Evolutionary conservation across 805 yeast species (phyloP), one percentile per base, ranked within the genome.

Genomic region (Candida palmyrensis): DNA sequence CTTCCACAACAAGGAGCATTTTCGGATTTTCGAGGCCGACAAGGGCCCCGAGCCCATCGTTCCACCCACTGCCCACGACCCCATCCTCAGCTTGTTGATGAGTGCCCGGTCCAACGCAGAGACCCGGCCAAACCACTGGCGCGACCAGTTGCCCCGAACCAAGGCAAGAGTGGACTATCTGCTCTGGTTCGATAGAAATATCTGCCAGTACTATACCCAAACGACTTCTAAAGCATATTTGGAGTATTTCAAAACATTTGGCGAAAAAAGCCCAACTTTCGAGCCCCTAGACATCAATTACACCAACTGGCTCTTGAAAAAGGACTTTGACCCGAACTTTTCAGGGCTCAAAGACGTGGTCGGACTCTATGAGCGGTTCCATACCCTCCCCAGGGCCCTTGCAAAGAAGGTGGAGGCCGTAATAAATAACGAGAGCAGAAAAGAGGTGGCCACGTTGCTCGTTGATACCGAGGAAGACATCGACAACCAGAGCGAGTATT

Each of bases 141-240:
- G n/a, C n/a, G n/a, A n/a, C n/a, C n/a, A 12, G n/a, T 12, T 27
- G 29, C 17, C 20, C 16, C 16, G n/a, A n/a, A 12, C n/a, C n/a
- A 27, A n/a, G n/a, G n/a, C n/a, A n/a, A n/a, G n/a, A n/a, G n/a
- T 22, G 12, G 29, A 25, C 18, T 30, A 30, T 13, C 21, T 23
- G 21, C 10, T 30, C 18, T 30, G 33, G 33, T 30, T 30, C 13
- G 27, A 30, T 10, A 23, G 33, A 28, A 14, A 19, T 5, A 25
- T 11, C 12, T 10, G 24, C n/a, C 14, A 23, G n/a, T 14, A n/a
- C 4, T 25, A 14, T 10, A 15, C 15, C 12, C 18, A 24, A n/a
- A 8, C 13, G 8, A 12, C 26, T 7, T 18, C 25, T 10, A 17
- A 15, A n/a, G 19, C 14, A n/a, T 32, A 32, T 18, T 10, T n/a